These are phyloP conservation scores for Phialocephala sp. DNA, from an alignment of 2,329 filamentous ascomycete species.

Conservation along the genomic window DNA sequence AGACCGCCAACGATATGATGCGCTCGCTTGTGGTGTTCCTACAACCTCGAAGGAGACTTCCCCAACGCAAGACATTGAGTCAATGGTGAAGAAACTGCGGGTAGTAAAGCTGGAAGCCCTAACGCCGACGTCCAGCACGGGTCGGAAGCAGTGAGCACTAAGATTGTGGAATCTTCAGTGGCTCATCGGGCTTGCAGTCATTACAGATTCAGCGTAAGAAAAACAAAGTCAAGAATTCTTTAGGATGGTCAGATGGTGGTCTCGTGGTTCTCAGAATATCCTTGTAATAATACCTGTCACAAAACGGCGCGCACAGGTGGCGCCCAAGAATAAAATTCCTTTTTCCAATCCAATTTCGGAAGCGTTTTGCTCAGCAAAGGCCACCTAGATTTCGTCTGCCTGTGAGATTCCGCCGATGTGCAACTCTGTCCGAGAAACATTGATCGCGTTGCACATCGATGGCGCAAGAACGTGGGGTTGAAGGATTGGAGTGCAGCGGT, in stretches of 20 bases:
- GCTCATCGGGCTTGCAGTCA: neutral
- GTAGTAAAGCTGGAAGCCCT: neutral
- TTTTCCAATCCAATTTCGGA: neutral
- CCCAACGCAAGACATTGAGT: slow-evolving; percentile 7
- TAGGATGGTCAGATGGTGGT: neutral
- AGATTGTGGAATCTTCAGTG: neutral
- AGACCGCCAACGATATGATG: slow-evolving; percentile 11
- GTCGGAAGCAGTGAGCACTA: neutral
- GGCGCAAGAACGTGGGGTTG: neutral
- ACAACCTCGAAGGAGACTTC: slow-evolving; percentile 1
- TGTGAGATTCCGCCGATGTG: neutral
- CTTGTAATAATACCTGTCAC: slow-evolving; percentile 5
- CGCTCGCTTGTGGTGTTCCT: neutral
- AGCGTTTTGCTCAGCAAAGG: neutral
- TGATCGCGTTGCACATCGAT: neutral
- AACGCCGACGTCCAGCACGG: neutral
- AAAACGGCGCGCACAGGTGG: neutral
- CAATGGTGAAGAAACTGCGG: neutral
- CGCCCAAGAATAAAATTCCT: neutral
- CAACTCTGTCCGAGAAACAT: neutral
- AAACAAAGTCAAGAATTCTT: neutral
- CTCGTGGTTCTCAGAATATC: neutral
- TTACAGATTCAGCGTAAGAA: neutral
- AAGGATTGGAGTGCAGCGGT: neutral
- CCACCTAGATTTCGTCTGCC: neutral